phyloP scores from a whole-genome alignment of 495 filamentous ascomycete genomes.

The Choiromyces venosus region DNA sequence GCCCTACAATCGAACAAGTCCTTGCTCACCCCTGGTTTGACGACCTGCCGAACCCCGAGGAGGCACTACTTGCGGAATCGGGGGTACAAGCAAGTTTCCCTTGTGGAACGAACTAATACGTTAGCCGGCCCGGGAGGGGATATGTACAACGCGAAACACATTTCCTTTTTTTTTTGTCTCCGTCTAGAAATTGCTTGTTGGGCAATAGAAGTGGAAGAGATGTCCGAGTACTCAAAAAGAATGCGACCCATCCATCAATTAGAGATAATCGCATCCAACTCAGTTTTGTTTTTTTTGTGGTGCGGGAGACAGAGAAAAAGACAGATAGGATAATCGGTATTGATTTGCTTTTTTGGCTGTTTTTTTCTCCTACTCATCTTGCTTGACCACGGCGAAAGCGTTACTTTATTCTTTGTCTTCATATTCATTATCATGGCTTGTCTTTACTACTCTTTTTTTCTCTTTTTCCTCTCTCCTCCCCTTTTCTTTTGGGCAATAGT shows the following conservation, averaged over 20 bases:
- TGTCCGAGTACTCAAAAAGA: background rate
- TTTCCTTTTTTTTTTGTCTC: background rate
- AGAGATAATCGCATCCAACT: background rate
- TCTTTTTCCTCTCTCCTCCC: too few relatives aligned
- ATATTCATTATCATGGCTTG: background rate
- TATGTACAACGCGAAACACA: background rate
- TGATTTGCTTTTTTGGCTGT: background rate
- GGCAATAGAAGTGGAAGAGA: background rate
- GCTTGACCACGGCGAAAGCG: background rate
- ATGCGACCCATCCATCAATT: background rate
- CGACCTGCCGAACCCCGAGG: conserved; percentile 35
- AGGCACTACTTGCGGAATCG: conserved; percentile 36
- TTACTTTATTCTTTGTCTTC: background rate
- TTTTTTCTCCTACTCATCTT: background rate
- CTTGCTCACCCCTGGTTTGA: conserved; percentile 74
- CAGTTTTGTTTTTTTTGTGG: background rate
- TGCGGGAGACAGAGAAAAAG: background rate
- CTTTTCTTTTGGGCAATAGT: too few relatives aligned
- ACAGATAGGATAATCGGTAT: background rate
- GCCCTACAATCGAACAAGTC: conserved; percentile 76
- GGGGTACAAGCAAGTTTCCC: conserved; percentile 30
- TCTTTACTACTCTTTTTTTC: background rate
- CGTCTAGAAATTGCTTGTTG: background rate
- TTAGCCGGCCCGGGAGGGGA: background rate
- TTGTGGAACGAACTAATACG: background rate